These are phyloP conservation scores for Takakia lepidozioides DNA, from an alignment of 225 moss, liverwort and hornwort genomes.

Conservation along the genomic window DNA sequence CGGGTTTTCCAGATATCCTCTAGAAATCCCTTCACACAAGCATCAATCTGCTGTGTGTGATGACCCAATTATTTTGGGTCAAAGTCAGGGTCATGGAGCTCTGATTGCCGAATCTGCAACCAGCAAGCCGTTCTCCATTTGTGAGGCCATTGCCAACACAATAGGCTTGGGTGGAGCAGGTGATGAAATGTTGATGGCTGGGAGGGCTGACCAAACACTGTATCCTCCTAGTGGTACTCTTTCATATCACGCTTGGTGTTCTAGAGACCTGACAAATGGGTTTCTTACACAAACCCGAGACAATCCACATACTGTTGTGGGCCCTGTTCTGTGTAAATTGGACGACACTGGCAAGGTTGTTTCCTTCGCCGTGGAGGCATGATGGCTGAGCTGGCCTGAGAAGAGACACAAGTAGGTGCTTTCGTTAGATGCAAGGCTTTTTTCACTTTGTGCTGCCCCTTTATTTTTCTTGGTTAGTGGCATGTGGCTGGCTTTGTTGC, in stretches of 20 bases:
- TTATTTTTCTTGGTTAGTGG: neutral
- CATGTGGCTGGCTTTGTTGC: neutral
- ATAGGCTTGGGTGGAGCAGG: slow-evolving; percentile 53
- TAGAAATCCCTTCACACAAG: no score
- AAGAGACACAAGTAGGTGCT: slow-evolving; percentile 15
- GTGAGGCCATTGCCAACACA: slow-evolving; percentile 69
- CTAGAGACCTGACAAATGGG: no score
- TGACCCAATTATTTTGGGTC: no score
- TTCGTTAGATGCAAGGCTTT: no score
- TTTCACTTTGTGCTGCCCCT: no score
- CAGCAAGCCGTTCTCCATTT: no score
- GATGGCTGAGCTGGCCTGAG: slow-evolving; percentile 55
- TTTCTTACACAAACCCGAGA: no score
- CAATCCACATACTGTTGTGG: neutral
- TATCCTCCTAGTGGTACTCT: slow-evolving; percentile 91
- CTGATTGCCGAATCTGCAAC: no score
- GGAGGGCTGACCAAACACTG: slow-evolving; percentile 84
- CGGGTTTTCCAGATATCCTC: no score
- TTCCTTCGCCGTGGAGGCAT: slow-evolving; percentile 48
- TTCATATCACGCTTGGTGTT: slow-evolving; percentile 6
- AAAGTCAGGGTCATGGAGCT: no score
- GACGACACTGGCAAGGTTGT: slow-evolving; percentile 58
- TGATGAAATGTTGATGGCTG: slow-evolving; percentile 56
- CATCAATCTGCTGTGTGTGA: no score
- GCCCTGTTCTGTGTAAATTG: slow-evolving; percentile 81